These are phyloP conservation scores for Talaromyces trachyspermus DNA, from an alignment of 495 filamentous ascomycete genomes.

Conservation along the genomic window DNA sequence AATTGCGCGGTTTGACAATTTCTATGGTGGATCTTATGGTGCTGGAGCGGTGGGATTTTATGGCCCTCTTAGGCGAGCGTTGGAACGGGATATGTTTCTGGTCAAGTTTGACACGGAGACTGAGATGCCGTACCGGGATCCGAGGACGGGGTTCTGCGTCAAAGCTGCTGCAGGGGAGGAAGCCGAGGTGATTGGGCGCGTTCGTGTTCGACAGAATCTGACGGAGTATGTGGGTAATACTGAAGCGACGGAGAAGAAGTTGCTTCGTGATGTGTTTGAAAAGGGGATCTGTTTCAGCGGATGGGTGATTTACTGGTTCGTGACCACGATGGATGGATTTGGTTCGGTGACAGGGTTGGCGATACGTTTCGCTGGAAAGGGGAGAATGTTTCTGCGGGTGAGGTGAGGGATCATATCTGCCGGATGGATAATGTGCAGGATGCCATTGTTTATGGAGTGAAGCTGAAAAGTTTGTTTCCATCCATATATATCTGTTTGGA, in stretches of 20 bases:
- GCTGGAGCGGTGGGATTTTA: constrained; percentile 74
- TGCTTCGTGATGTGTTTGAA: constrained; percentile 71
- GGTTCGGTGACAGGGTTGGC: constrained; percentile 83
- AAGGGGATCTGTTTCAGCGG: constrained; percentile 80
- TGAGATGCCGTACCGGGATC: constrained; percentile 61
- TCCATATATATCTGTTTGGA: background rate
- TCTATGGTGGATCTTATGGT: constrained; percentile 62
- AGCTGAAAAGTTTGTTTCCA: constrained; percentile 28
- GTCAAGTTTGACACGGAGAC: constrained; percentile 68
- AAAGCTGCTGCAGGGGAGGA: constrained; percentile 51
- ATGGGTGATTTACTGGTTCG: constrained; percentile 76
- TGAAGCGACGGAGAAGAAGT: constrained; percentile 65
- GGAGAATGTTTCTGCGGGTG: constrained; percentile 83
- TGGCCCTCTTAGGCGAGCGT: constrained; percentile 50
- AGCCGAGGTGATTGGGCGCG: constrained; percentile 72
- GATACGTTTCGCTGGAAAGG: constrained; percentile 95
- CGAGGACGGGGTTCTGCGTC: constrained; percentile 64
- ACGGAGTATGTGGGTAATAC: constrained; percentile 80
- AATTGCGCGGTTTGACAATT: constrained; percentile 63
- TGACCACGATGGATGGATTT: constrained; percentile 62
- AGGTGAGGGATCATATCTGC: constrained; percentile 48
- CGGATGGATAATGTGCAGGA: constrained; percentile 37
- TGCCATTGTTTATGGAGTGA: constrained; percentile 46
- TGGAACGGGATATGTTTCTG: constrained; percentile 50
- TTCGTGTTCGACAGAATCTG: constrained; percentile 54